phyloP scores from a whole-genome alignment of 345 rosid species.

The Eucalyptus tenuipes region DNA sequence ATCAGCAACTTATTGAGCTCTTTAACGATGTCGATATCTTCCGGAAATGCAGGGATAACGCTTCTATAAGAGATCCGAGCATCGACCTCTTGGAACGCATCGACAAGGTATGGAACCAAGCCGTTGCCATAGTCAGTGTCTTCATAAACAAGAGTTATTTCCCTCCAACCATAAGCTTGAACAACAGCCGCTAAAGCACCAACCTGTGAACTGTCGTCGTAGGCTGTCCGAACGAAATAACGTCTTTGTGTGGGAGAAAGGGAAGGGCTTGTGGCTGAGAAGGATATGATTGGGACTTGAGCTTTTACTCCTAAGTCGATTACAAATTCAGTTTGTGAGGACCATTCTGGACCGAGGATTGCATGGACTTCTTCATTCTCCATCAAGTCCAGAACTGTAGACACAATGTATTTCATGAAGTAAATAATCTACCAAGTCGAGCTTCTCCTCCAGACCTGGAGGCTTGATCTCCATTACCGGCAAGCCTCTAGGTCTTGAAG shows the following conservation, averaged over 20 bases:
- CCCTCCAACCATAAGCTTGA: conserved; percentile 17
- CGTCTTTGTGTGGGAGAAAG: not conserved
- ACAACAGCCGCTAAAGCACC: conserved; percentile 10
- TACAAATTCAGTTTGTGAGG: conserved; percentile 17
- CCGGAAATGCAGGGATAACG: conserved; percentile 4
- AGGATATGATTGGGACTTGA: conserved; percentile 22
- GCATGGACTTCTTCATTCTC: conserved; percentile 20
- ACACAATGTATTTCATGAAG: not conserved
- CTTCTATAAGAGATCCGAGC: conserved; percentile 1
- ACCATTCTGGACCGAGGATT: conserved; percentile 21
- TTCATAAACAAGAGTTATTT: conserved; percentile 16
- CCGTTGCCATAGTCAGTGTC: conserved; percentile 20
- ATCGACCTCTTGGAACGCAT: conserved; percentile 9
- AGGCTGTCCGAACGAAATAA: conserved; percentile 14
- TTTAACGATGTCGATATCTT: not conserved
- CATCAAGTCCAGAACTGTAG: conserved; percentile 23
- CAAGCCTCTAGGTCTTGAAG: not conserved
- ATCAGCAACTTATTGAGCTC: conserved; percentile 14
- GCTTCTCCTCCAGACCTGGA: not conserved
- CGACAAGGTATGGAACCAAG: conserved; percentile 10
- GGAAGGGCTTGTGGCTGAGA: conserved; percentile 14
- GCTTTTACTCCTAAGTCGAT: conserved; percentile 12
- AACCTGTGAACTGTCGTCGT: conserved; percentile 11
- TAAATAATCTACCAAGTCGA: not conserved
- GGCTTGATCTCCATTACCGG: not conserved